These are phyloP conservation scores for Leccinum pellstonianum DNA, from an alignment of 768 basidiomycete species.

Conservation along the genomic window DNA sequence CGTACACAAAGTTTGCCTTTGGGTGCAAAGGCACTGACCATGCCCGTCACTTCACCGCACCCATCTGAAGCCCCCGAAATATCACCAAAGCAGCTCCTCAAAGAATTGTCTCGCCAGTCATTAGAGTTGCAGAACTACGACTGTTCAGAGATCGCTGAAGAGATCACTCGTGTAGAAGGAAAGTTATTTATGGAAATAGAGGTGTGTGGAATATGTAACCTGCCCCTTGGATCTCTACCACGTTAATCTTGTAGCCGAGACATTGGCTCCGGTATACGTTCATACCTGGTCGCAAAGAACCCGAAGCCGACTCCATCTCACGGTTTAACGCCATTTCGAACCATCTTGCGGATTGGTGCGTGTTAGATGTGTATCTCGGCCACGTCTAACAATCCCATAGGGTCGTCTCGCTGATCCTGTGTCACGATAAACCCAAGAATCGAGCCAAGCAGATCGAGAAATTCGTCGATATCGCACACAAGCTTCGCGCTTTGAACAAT, in stretches of 20 bases:
- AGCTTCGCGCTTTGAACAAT: slow-evolving; percentile 82
- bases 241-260: slow-evolving; percentile 56
- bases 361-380: slow-evolving; percentile 1
- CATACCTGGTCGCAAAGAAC: slow-evolving; percentile 62
- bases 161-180: slow-evolving; percentile 77
- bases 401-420: slow-evolving; percentile 89
- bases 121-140: slow-evolving; percentile 56
- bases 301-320: slow-evolving; percentile 66
- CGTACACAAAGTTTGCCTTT: slow-evolving; percentile 71
- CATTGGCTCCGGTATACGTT: slow-evolving; percentile 85
- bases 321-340: slow-evolving; percentile 77
- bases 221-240: background rate
- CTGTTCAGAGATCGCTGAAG: slow-evolving; percentile 72
- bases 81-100: slow-evolving; percentile 57
- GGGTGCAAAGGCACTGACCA: slow-evolving; percentile 42
- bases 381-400: slow-evolving; percentile 40
- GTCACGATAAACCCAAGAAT: slow-evolving; percentile 72
- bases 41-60: slow-evolving; percentile 31
- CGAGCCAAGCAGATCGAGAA: slow-evolving; percentile 86
- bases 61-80: slow-evolving; percentile 37
- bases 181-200: slow-evolving; percentile 72
- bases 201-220: slow-evolving; percentile 42
- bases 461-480: slow-evolving; percentile 79
- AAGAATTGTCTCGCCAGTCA: slow-evolving; percentile 59
- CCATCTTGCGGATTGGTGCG: slow-evolving; percentile 80